Percentiles rank a stretch among this genome's conserved stretches.
phyloP scores from a whole-genome alignment of 345 rosid species.

The Acer saccharum region DNA sequence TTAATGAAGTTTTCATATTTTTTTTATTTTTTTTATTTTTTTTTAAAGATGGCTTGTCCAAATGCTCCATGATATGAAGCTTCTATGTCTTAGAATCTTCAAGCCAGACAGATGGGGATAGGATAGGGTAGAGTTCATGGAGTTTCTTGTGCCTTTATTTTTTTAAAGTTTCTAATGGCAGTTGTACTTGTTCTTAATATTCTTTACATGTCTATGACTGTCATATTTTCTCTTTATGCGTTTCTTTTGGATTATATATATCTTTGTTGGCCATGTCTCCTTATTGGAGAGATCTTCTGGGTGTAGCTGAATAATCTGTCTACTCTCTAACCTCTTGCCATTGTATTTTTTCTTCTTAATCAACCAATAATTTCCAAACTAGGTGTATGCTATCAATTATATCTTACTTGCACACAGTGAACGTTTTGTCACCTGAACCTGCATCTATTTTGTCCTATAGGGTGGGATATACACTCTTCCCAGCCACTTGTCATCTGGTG shows the following conservation, averaged over 20 bases:
- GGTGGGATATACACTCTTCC: conserved; percentile 94
- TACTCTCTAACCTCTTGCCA: neutral
- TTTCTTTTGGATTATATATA: too few relatives aligned
- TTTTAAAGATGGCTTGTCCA: neutral
- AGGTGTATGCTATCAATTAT: neutral
- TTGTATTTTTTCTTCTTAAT: too few relatives aligned
- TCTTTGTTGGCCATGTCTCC: neutral
- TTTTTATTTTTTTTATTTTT: too few relatives aligned
- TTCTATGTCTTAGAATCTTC: neutral
- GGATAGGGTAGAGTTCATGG: neutral
- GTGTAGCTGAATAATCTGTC: neutral
- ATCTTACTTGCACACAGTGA: neutral
- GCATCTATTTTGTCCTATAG: conserved; percentile 36
- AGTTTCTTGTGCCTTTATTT: neutral
- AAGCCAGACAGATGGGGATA: neutral
- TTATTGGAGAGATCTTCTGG: neutral
- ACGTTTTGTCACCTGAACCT: neutral
- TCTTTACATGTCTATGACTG: neutral
- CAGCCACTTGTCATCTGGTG: conserved; percentile 85
- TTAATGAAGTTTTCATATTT: too few relatives aligned
- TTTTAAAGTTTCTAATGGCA: neutral
- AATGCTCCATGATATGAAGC: neutral
- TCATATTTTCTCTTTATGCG: too few relatives aligned
- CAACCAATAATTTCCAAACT: neutral
- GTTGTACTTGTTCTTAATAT: neutral